Evolutionary conservation across 23 red algal species (phyloP), one percentile per base, ranked within the genome.

Genomic region (Gracilaria gracilis): DNA sequence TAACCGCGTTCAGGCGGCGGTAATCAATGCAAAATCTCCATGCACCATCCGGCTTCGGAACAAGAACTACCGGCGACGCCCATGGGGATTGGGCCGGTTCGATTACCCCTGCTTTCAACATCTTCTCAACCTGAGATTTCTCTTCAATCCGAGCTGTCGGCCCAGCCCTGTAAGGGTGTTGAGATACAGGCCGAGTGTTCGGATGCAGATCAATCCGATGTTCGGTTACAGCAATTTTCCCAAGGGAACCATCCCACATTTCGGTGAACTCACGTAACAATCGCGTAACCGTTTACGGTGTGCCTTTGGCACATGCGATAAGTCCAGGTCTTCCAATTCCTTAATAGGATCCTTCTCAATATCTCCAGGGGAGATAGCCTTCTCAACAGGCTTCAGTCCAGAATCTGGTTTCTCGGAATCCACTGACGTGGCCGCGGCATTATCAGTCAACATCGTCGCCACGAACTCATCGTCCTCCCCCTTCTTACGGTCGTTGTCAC

Each of bases 141-240:
- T 65, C 24, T 24, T 65, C 61, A 2, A 32, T 24, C 19, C 61
- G 61, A 32, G 61, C 61, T 32, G 29, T 65, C 27, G 61, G 27
- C 9, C 23, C 61, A 65, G 61, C 61, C 61, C 61, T 65, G 25
- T 65, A 65, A 65, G 23, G 61, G 23, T 65, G 61, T 32, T 65
- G 61, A 0, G 61, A 16, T 7, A 28, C 13, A 2, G 61, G 19
- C 23, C 61, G 23, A 28, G 61, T 32, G 61, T 65, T 28, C 27
- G 61, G 25, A 6, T 32, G 25, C 25, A 65, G 25, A 31, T 65
- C 23, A 31, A 65, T 65, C 3, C 61, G 61, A 25, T 65, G 61
- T 65, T 65, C 61, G 2, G 61, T 31, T 1, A 32, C 13, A 1
- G 2, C 27, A 32, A 32, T 65, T 0, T 1, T 32, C 25, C 27